Percentiles rank a stretch among this genome's conserved stretches.
Conservation (phyloP, 2,329 filamentous ascomycete species). For the Stagonosporopsis cucurbitacearum region DNA sequence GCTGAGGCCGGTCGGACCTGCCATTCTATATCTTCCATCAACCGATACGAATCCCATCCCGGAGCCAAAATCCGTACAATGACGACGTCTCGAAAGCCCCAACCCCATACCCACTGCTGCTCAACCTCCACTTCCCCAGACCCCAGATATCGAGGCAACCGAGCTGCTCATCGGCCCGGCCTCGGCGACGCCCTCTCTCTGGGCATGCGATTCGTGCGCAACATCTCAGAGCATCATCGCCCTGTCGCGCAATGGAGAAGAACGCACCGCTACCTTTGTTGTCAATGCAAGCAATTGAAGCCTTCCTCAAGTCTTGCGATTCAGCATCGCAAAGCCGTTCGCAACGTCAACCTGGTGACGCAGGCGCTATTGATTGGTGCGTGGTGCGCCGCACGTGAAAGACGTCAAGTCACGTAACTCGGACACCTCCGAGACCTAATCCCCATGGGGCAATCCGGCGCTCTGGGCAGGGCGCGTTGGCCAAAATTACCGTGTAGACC, state of each 20-base stretch:
- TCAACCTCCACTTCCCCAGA: conserved; percentile 13
- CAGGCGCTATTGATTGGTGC: neutral
- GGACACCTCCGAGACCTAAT: conserved; percentile 5
- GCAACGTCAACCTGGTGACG: conserved; percentile 2
- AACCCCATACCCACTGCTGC: neutral
- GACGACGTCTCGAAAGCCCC: neutral
- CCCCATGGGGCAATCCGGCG: conserved; percentile 8
- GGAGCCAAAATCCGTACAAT: no score
- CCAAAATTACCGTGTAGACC: conserved; percentile 4
- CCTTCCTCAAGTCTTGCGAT: neutral
- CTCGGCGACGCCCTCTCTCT: neutral
- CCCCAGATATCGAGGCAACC: conserved; percentile 2
- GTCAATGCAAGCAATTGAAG: neutral
- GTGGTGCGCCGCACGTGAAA: conserved; percentile 2
- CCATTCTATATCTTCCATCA: no score
- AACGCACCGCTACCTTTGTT: neutral
- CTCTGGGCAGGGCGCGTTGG: conserved; percentile 1
- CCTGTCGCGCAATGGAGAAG: neutral
- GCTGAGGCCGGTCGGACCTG: neutral
- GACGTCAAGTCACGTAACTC: conserved; percentile 11
- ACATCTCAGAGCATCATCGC: neutral
- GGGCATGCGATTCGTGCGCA: neutral
- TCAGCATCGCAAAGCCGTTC: neutral
- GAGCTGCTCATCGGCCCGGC: conserved; percentile 9
- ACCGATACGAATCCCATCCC: no score